Percentiles rank a stretch among this genome's conserved stretches.
phyloP scores from a whole-genome alignment of 2,329 filamentous ascomycete species.

The Falciphora oryzae region DNA sequence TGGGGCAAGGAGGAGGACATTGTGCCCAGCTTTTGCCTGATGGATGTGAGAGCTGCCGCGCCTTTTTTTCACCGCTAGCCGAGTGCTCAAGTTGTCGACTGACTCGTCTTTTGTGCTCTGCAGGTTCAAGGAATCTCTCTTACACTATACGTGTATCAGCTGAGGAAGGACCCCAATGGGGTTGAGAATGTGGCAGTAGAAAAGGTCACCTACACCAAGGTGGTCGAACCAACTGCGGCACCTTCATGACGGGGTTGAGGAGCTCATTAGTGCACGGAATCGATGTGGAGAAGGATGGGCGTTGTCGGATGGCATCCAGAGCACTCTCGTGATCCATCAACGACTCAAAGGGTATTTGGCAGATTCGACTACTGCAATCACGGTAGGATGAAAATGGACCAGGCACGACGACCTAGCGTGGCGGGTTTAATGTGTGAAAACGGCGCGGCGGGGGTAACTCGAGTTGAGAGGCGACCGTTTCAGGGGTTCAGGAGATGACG shows the following conservation, averaged over 20 bases:
- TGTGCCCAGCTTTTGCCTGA: constrained; percentile 88
- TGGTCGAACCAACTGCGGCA: constrained; percentile 50
- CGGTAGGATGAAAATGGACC: not conserved
- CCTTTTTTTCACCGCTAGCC: constrained; percentile 21
- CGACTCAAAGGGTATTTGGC: too few species aligned
- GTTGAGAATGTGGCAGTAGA: constrained; percentile 76
- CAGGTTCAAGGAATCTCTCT: constrained; percentile 94
- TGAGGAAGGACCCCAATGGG: constrained; percentile 71
- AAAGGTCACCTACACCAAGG: constrained; percentile 82
- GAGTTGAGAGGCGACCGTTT: not conserved
- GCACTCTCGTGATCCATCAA: too few species aligned
- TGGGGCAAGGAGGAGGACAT: constrained; percentile 63
- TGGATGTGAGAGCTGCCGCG: constrained; percentile 69
- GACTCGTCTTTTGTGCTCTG: constrained; percentile 14
- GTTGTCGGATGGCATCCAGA: too few species aligned
- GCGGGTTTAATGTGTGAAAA: not conserved
- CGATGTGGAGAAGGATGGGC: not conserved
- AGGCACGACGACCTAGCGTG: not conserved
- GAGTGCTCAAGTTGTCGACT: constrained; percentile 12
- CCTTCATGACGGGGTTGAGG: constrained; percentile 35
- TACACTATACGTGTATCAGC: constrained; percentile 89
- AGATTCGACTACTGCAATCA: not conserved
- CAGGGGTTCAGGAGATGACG: not conserved
- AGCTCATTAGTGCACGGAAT: too few species aligned
- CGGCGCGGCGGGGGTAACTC: not conserved